A percentile compares a stretch with the other conserved stretches of the same genome.
These are phyloP conservation scores for Phytophthora pseudosyringae DNA, from an alignment of 352 stramenopile species.

Conservation along the genomic window DNA sequence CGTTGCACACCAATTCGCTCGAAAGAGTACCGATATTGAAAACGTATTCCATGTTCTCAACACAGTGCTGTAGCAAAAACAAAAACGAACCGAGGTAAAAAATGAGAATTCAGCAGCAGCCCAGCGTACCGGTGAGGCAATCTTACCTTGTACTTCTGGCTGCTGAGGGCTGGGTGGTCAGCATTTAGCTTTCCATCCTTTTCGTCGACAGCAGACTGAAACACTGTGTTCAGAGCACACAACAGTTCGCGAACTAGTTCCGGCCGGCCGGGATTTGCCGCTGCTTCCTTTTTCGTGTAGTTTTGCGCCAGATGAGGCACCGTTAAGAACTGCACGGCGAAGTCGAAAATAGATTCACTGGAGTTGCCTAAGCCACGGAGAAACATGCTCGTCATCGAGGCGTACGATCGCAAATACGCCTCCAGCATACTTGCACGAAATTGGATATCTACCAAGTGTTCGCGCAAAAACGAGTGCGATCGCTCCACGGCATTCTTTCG, in stretches of 20 bases:
- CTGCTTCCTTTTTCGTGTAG: slow-evolving; percentile 70
- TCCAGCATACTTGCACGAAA: slow-evolving; percentile 84
- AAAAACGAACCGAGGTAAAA: slow-evolving; percentile 1
- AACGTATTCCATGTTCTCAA: slow-evolving; percentile 89
- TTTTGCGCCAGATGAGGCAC: slow-evolving; percentile 82
- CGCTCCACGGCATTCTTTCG: slow-evolving; percentile 61
- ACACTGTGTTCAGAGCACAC: slow-evolving; percentile 63
- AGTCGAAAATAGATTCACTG: slow-evolving; percentile 89
- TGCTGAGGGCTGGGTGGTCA: slow-evolving; percentile 79
- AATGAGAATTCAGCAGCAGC: background rate
- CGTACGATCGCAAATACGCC: slow-evolving; percentile 73
- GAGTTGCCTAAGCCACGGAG: slow-evolving; percentile 82
- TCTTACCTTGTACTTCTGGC: slow-evolving; percentile 89
- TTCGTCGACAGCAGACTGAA: slow-evolving; percentile 58
- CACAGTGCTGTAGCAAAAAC: slow-evolving; percentile 63
- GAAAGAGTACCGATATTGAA: slow-evolving; percentile 82
- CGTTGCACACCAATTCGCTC: slow-evolving; percentile 79
- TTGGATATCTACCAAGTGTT: slow-evolving; percentile 74
- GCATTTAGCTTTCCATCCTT: slow-evolving; percentile 58
- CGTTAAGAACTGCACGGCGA: slow-evolving; percentile 87
- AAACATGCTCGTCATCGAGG: slow-evolving; percentile 78
- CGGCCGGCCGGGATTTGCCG: slow-evolving; percentile 51
- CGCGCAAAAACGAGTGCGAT: slow-evolving; percentile 72
- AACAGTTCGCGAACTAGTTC: slow-evolving; percentile 77
- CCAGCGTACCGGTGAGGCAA: background rate